Conservation (phyloP, 805 yeast species). For the Kodamaea jinghongensis region DNA sequence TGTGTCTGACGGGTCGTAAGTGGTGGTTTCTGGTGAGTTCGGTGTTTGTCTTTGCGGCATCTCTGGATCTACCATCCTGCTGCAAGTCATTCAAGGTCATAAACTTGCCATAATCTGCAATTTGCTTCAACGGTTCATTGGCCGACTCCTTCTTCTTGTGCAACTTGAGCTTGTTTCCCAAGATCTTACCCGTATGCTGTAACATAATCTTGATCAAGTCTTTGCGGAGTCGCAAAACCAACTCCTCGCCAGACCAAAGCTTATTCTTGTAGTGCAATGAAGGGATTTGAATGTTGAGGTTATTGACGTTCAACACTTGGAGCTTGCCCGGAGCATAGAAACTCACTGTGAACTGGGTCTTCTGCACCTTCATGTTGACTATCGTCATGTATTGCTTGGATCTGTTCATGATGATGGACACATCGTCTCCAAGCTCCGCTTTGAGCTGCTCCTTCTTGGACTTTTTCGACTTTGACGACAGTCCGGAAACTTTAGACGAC, state of each 20-base stretch:
- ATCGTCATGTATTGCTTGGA: slow-evolving; percentile 43
- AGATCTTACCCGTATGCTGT: slow-evolving; percentile 69
- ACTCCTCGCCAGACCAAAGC: slow-evolving; percentile 71
- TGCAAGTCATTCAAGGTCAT: slow-evolving; percentile 41
- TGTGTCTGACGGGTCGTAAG: slow-evolving; percentile 1
- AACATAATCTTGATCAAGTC: slow-evolving; percentile 57
- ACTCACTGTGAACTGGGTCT: slow-evolving; percentile 54
- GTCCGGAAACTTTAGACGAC: too few relatives aligned
- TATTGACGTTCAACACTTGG: slow-evolving; percentile 73
- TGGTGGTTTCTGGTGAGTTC: slow-evolving; percentile 3
- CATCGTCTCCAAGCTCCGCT: slow-evolving; percentile 28
- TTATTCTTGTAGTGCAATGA: slow-evolving; percentile 53
- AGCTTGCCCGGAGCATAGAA: slow-evolving; percentile 72
- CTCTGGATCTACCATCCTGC: slow-evolving; percentile 25
- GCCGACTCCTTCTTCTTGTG: slow-evolving; percentile 27
- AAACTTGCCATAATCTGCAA: slow-evolving; percentile 36
- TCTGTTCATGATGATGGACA: slow-evolving; percentile 40
- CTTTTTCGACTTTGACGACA: not conserved
- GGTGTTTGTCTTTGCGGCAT: slow-evolving; percentile 9
- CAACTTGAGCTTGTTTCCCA: slow-evolving; percentile 67
- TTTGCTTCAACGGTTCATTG: slow-evolving; percentile 37
- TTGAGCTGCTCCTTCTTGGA: not conserved
- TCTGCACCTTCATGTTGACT: slow-evolving; percentile 33
- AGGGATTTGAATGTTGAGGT: slow-evolving; percentile 68
- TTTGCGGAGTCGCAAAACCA: slow-evolving; percentile 59